phyloP scores from a whole-genome alignment of 176 grass and related monocot genomes.

The Sorghum bicolor region DNA sequence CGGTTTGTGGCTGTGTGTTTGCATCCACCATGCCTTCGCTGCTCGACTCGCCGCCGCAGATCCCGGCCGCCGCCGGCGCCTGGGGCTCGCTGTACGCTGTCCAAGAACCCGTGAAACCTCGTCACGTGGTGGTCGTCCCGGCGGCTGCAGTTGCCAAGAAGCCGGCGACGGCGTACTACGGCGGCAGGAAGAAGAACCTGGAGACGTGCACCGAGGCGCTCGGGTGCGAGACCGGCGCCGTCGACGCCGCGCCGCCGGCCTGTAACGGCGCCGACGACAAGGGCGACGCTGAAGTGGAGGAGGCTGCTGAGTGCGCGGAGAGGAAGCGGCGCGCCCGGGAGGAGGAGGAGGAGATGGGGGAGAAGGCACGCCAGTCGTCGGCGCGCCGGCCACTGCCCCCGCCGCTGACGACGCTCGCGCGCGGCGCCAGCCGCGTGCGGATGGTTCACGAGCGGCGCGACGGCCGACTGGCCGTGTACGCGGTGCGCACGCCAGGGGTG shows the following conservation, averaged over 20 bases:
- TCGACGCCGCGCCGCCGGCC: slow-evolving; percentile 20
- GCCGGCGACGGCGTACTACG: slow-evolving; percentile 9
- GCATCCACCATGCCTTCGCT: slow-evolving; percentile 27
- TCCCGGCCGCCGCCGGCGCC: background rate
- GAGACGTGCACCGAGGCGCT: slow-evolving; percentile 73
- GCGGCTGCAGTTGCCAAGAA: background rate
- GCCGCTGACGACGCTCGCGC: slow-evolving; percentile 51
- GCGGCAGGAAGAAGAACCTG: slow-evolving; percentile 48
- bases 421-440: slow-evolving; percentile 27
- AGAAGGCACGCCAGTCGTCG: background rate
- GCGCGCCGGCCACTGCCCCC: slow-evolving; percentile 41
- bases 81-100: slow-evolving; percentile 25
- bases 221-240: slow-evolving; percentile 71
- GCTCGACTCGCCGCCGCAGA: slow-evolving; percentile 28
- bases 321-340: slow-evolving; percentile 21
- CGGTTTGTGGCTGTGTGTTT: background rate
- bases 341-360: slow-evolving; percentile 24
- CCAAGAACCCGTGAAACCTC: slow-evolving; percentile 8
- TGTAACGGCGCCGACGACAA: background rate
- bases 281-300: background rate
- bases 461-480: slow-evolving; percentile 63
- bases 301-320: background rate
- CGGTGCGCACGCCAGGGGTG: slow-evolving; percentile 29
- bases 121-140: background rate
- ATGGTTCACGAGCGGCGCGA: slow-evolving; percentile 58